phyloP scores from a whole-genome alignment of 2,329 filamentous ascomycete genomes.

The Verticillium zaregamsianum region DNA sequence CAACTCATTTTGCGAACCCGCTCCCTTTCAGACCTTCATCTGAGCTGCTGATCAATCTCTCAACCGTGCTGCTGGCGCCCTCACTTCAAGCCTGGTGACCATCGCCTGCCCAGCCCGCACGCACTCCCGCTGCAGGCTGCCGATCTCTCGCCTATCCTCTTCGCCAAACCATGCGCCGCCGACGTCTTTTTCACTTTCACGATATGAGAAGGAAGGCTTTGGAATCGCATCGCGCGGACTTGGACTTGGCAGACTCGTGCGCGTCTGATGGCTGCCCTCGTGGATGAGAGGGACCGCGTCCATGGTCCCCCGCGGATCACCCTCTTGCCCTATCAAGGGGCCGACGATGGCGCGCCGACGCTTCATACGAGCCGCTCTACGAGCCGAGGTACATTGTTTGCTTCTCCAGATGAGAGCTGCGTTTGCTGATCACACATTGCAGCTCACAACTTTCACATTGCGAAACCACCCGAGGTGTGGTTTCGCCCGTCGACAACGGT shows the following conservation, averaged over 20 bases:
- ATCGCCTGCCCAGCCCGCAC: neutral
- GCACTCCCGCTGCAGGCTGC: neutral
- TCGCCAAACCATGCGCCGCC: neutral
- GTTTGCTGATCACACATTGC: neutral
- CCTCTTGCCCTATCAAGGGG: slow-evolving; percentile 9
- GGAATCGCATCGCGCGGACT: neutral
- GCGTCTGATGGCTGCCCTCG: slow-evolving; percentile 11
- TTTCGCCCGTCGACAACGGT: slow-evolving; percentile 4
- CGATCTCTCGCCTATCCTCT: neutral
- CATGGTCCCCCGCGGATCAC: slow-evolving; percentile 14
- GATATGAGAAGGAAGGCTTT: neutral
- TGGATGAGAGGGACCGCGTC: slow-evolving; percentile 11
- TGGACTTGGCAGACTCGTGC: slow-evolving; percentile 9
- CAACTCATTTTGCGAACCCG: neutral
- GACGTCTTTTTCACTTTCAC: neutral
- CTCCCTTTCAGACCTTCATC: neutral
- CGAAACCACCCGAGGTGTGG: slow-evolving; percentile 1
- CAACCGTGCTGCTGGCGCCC: neutral
- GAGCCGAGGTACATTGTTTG: slow-evolving; percentile 5
- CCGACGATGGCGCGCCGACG: slow-evolving; percentile 9
- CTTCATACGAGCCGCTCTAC: slow-evolving; percentile 10
- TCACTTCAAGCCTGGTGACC: neutral
- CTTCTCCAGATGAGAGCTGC: neutral
- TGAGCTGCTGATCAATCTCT: neutral
- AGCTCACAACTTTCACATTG: neutral